A percentile compares a stretch with the other conserved stretches of the same genome.
These are phyloP conservation scores for Tolypocladium ovalisporum DNA, from an alignment of 2,329 filamentous ascomycete genomes.

Conservation along the genomic window DNA sequence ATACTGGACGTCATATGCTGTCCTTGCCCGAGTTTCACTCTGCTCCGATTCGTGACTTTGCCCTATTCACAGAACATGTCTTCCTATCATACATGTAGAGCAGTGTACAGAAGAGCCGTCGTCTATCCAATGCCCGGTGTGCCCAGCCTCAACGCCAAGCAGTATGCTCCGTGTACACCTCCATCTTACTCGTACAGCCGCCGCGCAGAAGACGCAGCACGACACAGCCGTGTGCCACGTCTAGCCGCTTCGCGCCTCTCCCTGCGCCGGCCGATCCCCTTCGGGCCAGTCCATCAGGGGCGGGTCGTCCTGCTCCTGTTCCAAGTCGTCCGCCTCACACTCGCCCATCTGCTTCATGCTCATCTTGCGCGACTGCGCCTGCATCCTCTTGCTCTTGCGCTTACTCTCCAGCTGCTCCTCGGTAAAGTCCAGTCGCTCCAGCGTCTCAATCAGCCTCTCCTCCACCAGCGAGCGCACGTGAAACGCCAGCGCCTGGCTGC, in stretches of 20 bases:
- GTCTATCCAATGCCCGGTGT: background rate
- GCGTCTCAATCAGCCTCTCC: slow-evolving; percentile 47
- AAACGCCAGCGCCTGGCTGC: slow-evolving; percentile 61
- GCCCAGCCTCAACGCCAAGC: background rate
- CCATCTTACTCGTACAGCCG: background rate
- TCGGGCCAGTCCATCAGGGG: slow-evolving; percentile 5
- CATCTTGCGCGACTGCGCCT: slow-evolving; percentile 8
- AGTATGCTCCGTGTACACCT: background rate
- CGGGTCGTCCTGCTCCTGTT: slow-evolving; percentile 9
- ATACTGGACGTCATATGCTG: too few relatives aligned
- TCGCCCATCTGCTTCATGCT: slow-evolving; percentile 5
- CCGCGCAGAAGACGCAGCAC: background rate
- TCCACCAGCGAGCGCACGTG: slow-evolving; percentile 73
- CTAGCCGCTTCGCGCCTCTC: background rate
- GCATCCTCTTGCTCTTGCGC: slow-evolving; percentile 11
- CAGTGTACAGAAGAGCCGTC: background rate
- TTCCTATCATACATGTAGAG: background rate
- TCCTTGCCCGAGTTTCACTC: background rate
- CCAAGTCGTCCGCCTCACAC: slow-evolving; percentile 5
- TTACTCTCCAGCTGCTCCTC: slow-evolving; percentile 18
- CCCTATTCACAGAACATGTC: background rate
- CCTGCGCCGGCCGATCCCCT: background rate
- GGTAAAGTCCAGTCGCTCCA: slow-evolving; percentile 39
- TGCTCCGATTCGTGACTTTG: background rate
- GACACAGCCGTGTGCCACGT: background rate